phyloP scores from a whole-genome alignment of 495 filamentous ascomycete genomes.

The Neurospora sp. region DNA sequence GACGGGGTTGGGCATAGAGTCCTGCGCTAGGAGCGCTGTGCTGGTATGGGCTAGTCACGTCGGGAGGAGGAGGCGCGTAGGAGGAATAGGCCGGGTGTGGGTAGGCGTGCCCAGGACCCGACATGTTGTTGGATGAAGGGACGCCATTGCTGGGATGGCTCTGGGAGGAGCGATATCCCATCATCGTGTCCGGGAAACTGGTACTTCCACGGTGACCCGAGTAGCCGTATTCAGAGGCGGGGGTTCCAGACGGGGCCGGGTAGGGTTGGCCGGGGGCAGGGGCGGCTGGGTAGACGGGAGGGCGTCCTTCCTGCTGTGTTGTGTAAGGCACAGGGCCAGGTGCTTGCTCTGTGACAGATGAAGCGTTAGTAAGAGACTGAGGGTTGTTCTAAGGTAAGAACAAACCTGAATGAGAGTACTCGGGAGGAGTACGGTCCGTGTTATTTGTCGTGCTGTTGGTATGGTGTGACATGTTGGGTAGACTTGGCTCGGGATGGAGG shows the following conservation, averaged over 20 bases:
- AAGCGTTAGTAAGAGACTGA: slow-evolving; percentile 56
- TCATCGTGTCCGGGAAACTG: slow-evolving; percentile 48
- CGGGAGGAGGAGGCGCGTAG: slow-evolving; percentile 69
- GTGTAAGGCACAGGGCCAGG: slow-evolving; percentile 64
- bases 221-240: slow-evolving; percentile 60
- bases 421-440: slow-evolving; percentile 79
- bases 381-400: slow-evolving; percentile 53
- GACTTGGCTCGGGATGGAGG: not conserved
- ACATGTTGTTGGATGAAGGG: not conserved
- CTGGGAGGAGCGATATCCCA: not conserved
- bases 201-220: not conserved
- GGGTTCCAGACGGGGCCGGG: slow-evolving; percentile 14
- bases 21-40: slow-evolving; percentile 29
- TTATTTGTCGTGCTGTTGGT: not conserved
- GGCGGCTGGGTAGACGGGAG: slow-evolving; percentile 48
- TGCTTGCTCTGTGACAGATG: slow-evolving; percentile 66
- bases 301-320: slow-evolving; percentile 66
- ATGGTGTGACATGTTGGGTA: not conserved
- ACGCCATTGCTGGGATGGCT: not conserved
- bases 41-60: slow-evolving; percentile 68
- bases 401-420: slow-evolving; percentile 99
- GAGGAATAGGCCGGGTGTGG: slow-evolving; percentile 49
- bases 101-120: not conserved
- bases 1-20: slow-evolving; percentile 61
- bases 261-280: slow-evolving; percentile 64